Conservation (phyloP, 257 asterid species). For the Nicotiana sylvestris region DNA sequence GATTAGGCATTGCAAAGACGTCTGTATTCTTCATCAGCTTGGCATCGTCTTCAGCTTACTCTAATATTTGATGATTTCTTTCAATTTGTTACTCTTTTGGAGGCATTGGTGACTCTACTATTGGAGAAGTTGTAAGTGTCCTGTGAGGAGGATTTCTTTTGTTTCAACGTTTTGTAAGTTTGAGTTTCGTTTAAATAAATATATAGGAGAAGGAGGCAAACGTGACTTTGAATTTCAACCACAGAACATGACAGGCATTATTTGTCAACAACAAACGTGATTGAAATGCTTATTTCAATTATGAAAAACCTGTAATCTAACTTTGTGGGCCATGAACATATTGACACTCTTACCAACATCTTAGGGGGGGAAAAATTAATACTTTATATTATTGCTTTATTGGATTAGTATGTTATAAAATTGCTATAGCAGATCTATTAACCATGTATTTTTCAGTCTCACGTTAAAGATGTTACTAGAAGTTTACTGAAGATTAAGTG, state of each 20-base stretch:
- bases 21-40: neutral
- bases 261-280: constrained; percentile 18
- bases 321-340: neutral
- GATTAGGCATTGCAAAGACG: constrained; percentile 2
- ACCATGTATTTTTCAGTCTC: neutral
- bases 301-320: neutral
- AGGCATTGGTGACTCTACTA: neutral
- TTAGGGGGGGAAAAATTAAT: too few relatives aligned
- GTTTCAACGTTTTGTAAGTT: constrained; percentile 15
- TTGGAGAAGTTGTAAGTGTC: neutral
- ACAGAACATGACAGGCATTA: constrained; percentile 40
- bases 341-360: neutral
- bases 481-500: too few relatives aligned
- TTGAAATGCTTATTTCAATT: constrained; percentile 2
- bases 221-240: constrained; percentile 35
- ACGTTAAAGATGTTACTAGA: neutral
- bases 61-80: neutral
- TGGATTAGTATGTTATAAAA: neutral
- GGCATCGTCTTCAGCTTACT: neutral
- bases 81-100: neutral
- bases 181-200: constrained; percentile 35
- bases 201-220: constrained; percentile 16
- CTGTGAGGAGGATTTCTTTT: neutral
- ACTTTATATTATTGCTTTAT: neutral
- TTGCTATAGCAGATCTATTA: too few relatives aligned